Conservation (phyloP, 768 basidiomycete genomes). For the Hebeloma cylindrosporum region DNA sequence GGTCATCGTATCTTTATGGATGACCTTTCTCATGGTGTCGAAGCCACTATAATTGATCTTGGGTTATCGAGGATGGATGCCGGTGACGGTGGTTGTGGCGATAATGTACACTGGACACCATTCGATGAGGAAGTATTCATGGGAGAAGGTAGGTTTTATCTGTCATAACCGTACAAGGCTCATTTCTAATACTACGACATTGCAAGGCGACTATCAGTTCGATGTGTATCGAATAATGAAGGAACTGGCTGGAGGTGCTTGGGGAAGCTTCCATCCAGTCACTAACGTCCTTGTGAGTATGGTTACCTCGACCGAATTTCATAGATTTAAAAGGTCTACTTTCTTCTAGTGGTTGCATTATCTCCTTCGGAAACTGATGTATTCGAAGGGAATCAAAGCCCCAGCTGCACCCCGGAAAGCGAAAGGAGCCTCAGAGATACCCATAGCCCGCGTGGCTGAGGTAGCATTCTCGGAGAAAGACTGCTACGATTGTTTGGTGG, state of each 20-base stretch:
- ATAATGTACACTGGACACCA: constrained; percentile 67
- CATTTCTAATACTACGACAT: not conserved
- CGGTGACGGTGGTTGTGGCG: constrained; percentile 43
- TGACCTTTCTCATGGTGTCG: constrained; percentile 60
- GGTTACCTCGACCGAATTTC: not conserved
- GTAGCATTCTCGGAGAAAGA: constrained; percentile 59
- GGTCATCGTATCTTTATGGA: constrained; percentile 56
- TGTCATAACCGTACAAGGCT: not conserved
- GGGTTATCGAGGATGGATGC: constrained; percentile 86
- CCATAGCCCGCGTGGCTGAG: constrained; percentile 12
- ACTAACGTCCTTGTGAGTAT: constrained; percentile 86
- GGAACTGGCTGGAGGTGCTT: constrained; percentile 53
- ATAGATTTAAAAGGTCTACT: not conserved
- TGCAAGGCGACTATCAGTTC: constrained; percentile 90
- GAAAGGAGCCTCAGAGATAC: constrained; percentile 23
- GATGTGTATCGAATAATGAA: constrained; percentile 93
- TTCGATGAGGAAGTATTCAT: constrained; percentile 90
- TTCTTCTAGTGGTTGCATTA: constrained; percentile 85
- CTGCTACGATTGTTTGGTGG: constrained; percentile 67
- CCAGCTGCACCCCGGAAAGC: constrained; percentile 46
- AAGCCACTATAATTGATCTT: constrained; percentile 89
- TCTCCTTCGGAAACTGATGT: constrained; percentile 68
- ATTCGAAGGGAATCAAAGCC: constrained; percentile 63
- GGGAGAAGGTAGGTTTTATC: constrained; percentile 72
- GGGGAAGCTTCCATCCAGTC: constrained; percentile 77